A percentile compares a stretch with the other conserved stretches of the same genome.
Conservation (phyloP, 2,329 filamentous ascomycete species). For the Pestalotiopsis sp. region DNA sequence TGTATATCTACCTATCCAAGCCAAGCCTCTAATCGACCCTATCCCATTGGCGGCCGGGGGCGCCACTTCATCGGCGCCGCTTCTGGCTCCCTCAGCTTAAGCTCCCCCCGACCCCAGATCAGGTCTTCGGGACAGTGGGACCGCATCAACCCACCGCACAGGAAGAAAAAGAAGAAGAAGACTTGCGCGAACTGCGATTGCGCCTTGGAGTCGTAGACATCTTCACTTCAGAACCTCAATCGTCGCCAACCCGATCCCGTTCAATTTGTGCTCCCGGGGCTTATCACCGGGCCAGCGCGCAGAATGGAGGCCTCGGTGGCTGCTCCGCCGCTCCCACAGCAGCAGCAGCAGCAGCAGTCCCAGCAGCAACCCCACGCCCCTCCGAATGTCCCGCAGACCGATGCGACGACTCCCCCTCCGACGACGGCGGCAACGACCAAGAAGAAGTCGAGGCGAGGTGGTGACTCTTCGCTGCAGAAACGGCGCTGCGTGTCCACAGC, state of each 20-base stretch:
- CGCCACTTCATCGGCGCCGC: neutral
- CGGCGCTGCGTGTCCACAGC: slow-evolving; percentile 83
- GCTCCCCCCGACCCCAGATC: neutral
- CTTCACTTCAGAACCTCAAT: neutral
- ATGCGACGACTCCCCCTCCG: slow-evolving; percentile 16
- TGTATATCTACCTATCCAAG: neutral
- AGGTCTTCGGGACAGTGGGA: neutral
- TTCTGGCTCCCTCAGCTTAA: neutral
- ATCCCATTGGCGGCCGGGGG: neutral
- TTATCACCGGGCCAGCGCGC: neutral
- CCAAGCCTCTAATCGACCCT: too few species aligned
- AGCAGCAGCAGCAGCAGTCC: neutral
- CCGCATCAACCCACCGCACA: neutral
- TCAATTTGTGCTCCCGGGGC: neutral
- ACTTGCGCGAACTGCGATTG: neutral
- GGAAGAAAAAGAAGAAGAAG: neutral
- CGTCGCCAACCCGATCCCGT: neutral
- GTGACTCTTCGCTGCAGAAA: slow-evolving; percentile 58
- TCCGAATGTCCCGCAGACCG: neutral
- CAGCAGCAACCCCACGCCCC: slow-evolving; percentile 1
- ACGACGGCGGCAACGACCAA: slow-evolving; percentile 27
- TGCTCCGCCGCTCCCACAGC: neutral
- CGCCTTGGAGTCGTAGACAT: neutral
- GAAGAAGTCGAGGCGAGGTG: slow-evolving; percentile 55
- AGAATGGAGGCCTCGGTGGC: slow-evolving; percentile 1